Conservation (phyloP, 495 filamentous ascomycete species). For the Penicillium odoratum region DNA sequence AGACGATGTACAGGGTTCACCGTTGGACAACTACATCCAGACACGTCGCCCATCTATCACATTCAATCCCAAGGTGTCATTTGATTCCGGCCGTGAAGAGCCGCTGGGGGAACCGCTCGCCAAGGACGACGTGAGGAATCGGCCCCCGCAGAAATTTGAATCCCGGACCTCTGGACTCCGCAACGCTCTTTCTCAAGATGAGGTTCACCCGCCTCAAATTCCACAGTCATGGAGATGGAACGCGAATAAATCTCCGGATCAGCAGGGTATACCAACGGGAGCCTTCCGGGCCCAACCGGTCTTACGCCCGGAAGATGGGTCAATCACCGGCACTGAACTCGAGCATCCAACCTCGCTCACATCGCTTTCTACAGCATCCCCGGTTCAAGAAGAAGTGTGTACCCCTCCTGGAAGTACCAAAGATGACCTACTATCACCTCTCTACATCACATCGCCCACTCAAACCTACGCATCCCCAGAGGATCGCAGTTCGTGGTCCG, state of each 20-base stretch:
- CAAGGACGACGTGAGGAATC: constrained; percentile 29
- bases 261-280: constrained; percentile 33
- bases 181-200: constrained; percentile 40
- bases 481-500: constrained; percentile 50
- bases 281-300: constrained; percentile 25
- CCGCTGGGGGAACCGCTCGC: constrained; percentile 43
- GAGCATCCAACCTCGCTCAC: constrained; percentile 61
- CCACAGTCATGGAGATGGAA: constrained; percentile 25
- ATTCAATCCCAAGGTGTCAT: constrained; percentile 42
- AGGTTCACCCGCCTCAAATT: constrained; percentile 17
- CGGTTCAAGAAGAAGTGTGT: constrained; percentile 49
- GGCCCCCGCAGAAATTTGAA: constrained; percentile 33
- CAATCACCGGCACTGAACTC: constrained; percentile 24
- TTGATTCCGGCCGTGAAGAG: constrained; percentile 38
- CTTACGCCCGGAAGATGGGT: constrained; percentile 26
- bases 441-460: constrained; percentile 46
- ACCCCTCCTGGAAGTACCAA: constrained; percentile 51
- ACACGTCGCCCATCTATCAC: constrained; percentile 43
- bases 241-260: constrained; percentile 22
- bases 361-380: constrained; percentile 57
- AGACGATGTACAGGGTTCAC: constrained; percentile 41
- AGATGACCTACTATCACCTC: constrained; percentile 54
- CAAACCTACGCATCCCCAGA: constrained; percentile 48
- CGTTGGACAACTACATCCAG: constrained; percentile 46
- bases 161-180: constrained; percentile 43